Evolutionary conservation across 179 eudicot species (phyloP).

Genomic region (Silene coronaria): DNA sequence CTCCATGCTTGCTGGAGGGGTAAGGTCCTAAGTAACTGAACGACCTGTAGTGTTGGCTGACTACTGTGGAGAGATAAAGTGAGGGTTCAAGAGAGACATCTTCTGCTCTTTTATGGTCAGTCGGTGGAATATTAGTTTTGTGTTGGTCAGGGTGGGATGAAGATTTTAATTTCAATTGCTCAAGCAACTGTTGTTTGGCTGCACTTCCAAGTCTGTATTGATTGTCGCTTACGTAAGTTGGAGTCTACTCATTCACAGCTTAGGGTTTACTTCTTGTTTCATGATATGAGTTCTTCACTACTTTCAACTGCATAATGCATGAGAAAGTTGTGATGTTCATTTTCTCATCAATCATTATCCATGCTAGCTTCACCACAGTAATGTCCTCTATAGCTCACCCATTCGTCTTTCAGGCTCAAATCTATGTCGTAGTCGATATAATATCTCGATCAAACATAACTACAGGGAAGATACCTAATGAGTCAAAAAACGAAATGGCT

Average conservation of each 20-base stretch:
- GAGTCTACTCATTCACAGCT: constrained; percentile 4
- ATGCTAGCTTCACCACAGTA: not conserved
- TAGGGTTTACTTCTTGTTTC: not conserved
- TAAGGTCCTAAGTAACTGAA: not conserved
- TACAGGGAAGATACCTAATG: not conserved
- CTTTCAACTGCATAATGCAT: constrained; percentile 3
- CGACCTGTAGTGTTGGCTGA: constrained; percentile 7
- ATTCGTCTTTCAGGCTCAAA: not conserved
- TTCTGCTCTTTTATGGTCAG: not conserved
- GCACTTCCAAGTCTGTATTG: not conserved
- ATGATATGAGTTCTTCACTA: not conserved
- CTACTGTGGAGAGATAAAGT: not conserved
- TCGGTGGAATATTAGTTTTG: not conserved
- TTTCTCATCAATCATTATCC: not conserved
- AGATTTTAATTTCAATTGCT: not conserved
- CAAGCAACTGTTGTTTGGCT: not conserved
- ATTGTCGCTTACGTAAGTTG: not conserved
- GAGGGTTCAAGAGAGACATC: not conserved
- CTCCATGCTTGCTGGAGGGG: not conserved
- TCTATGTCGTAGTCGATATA: not conserved
- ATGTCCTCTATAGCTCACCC: not conserved
- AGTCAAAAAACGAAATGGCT: not conserved
- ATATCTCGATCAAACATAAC: not conserved
- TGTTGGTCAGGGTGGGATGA: constrained; percentile 2
- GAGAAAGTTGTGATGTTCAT: constrained; percentile 6